Evolutionary conservation across 2,329 filamentous ascomycete species (phyloP), one percentile per base, ranked within the genome.

Genomic region (Aspergillus clavatus): DNA sequence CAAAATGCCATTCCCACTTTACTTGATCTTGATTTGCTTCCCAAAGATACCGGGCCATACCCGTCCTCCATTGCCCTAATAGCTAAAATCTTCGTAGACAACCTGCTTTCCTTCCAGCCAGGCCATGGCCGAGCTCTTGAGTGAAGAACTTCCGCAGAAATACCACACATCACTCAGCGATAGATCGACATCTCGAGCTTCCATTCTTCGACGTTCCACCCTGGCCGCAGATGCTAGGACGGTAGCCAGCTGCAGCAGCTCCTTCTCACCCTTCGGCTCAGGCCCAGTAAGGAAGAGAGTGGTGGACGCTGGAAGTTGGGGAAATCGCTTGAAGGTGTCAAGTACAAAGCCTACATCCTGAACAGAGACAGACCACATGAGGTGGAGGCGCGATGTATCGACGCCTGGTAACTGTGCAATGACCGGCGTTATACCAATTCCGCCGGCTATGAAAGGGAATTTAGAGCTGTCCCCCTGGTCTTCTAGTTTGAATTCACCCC

Each of bases 391-490:
- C 1, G 62, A 55, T 4, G 69, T 51, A 46, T 72, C 63, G 1
- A 88, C 60, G 5, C 76, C 65, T 0, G 68, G 71, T n/a, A 82
- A 74, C 55, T 88, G 85, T 0, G 82, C 81, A n/a, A 94, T 71
- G 3, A 93, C 56, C 1, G 89, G 89, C 22, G 89, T 95, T 49
- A 94, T 87, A 0, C 89, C 89, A 5, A 95, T 86, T 3, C 89
- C 89, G 0, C 80, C 87, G 5, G 87, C 87, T 3, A 94, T 66
- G 53, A 90, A 93, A 0, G 72, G 73, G 1, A 75, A 60, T 1
- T 81, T 42, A 1, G 70, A 66, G 26, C 69, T 50, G 6, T 58
- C 46, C 1, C 18, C 38, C 8, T 40, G 22, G n/a, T 43, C 37
- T 11, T 63, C 50, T 19, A 82, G 66, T 12, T 56, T 62, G 50